A percentile compares a stretch with the other conserved stretches of the same genome.
These are phyloP conservation scores for Cadophora luteo-olivacea DNA, from an alignment of 2,329 filamentous ascomycete species.

Conservation along the genomic window DNA sequence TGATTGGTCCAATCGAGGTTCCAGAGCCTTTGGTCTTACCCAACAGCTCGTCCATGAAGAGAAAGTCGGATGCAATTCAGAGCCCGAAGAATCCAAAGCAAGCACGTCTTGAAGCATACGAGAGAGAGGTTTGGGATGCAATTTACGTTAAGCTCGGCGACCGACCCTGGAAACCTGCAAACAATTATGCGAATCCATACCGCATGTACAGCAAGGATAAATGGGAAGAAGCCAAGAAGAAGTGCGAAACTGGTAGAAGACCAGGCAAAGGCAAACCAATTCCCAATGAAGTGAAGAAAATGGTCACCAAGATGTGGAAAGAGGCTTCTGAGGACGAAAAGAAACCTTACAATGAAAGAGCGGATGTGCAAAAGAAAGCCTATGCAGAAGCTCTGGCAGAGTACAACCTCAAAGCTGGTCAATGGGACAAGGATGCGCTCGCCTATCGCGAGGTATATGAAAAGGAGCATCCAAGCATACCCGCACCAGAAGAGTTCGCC, in stretches of 20 bases:
- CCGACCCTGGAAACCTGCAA: conserved; percentile 73
- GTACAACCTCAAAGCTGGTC: conserved; percentile 66
- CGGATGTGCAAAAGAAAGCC: conserved; percentile 70
- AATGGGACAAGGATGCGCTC: conserved; percentile 75
- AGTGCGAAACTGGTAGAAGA: conserved; percentile 70
- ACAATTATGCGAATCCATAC: conserved; percentile 83
- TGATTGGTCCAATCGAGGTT: conserved; percentile 82
- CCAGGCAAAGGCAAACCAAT: conserved; percentile 68
- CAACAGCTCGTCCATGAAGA: conserved; percentile 61
- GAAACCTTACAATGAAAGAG: conserved; percentile 78
- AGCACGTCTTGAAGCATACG: conserved; percentile 62
- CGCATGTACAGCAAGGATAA: conserved; percentile 84
- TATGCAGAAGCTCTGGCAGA: conserved; percentile 64
- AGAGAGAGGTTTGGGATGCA: conserved; percentile 58
- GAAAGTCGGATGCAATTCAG: conserved; percentile 52
- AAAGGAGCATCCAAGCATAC: conserved; percentile 56
- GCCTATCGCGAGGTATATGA: conserved; percentile 60
- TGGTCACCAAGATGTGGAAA: conserved; percentile 91
- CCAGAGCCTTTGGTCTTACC: conserved; percentile 76
- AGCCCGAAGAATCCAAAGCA: conserved; percentile 56
- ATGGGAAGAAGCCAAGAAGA: conserved; percentile 66
- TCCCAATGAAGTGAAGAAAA: conserved; percentile 83
- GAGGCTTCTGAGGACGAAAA: conserved; percentile 73
- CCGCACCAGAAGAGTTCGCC: conserved; percentile 44
- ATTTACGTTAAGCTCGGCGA: conserved; percentile 70